Evolutionary conservation across 2,329 filamentous ascomycete genomes (phyloP).

Genomic region (Ramularia collo-cygni): DNA sequence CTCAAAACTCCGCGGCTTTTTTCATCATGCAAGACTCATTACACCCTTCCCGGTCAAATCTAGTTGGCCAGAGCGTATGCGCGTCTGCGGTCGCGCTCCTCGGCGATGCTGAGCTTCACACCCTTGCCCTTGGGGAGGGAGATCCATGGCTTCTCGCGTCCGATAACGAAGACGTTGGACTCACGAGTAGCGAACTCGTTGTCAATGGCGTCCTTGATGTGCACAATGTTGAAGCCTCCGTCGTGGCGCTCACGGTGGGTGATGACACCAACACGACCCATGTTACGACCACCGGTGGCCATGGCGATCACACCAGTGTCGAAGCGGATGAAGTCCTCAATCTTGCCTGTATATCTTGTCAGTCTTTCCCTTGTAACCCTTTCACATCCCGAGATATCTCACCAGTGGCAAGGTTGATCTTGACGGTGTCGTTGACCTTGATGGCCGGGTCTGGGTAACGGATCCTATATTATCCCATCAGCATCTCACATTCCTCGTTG

Average conservation of each 20-base stretch:
- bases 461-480: constrained; percentile 59
- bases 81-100: constrained; percentile 97
- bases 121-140: constrained; percentile 99
- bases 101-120: constrained; percentile 98
- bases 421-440: constrained; percentile 99
- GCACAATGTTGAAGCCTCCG: constrained; percentile 98
- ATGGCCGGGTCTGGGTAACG: constrained; percentile 97
- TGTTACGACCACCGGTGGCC: constrained; percentile 99
- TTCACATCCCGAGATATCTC: constrained; percentile 5
- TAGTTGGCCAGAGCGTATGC: constrained; percentile 52
- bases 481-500: constrained; percentile 7
- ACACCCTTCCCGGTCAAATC: not conserved
- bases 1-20: not conserved
- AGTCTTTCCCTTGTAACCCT: not conserved
- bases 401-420: constrained; percentile 93
- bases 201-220: constrained; percentile 98
- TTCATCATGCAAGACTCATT: not conserved
- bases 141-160: constrained; percentile 98
- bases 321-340: constrained; percentile 96
- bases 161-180: constrained; percentile 99
- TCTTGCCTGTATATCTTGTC: constrained; percentile 52
- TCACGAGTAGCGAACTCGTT: constrained; percentile 99
- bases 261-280: constrained; percentile 99
- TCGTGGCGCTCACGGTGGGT: constrained; percentile 99
- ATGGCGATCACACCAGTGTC: constrained; percentile 97